Evolutionary conservation across 805 yeast genomes (phyloP), one percentile per base, ranked within the genome.

Genomic region (Zygosaccharomyces rouxii): DNA sequence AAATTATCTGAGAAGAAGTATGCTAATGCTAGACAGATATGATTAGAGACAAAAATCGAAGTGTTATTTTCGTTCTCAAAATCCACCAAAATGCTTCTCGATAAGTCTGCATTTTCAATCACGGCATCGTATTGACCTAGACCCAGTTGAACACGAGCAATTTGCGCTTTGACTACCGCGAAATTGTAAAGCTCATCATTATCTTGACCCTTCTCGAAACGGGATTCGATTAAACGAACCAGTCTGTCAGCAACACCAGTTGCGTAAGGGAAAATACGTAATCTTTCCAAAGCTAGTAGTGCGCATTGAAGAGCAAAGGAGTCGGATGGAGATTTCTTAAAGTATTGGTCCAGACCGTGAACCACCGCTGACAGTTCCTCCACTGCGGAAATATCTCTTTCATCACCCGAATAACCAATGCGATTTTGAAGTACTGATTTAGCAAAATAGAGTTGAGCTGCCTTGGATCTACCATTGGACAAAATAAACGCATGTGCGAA

Each of bases 401-500:
- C 73, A 64, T 78, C 77, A 62, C 72, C 63, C 40, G 67, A 64
- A 4, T 66, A 57, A 3, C 74, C 72, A 28, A 75, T 70, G 42
- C 78, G 64, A 52, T 75, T 73, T 57, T 71, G 62, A 38, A 83
- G 65, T 46, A 84, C 71, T 41, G 78, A 76, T 41, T 77, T 66
- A 0, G 92, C 95, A 65, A 84, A 87, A 23, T 89, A 71, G 40
- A 88, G 62, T 63, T 86, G 88, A 0, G 94, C 82, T 35, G 81
- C 66, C 21, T 84, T 80, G 38, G 83, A 79, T 38, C 76, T 72
- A 1, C 96, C 96, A 59, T 83, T 83, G 1, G 97, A 81, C 42
- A 92, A 69, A 10, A 81, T 76, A 56, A 77, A 86, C 0, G 96
- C 86, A 66, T 94, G 97, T 1, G 86, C 83, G 58, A 83, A 83